A percentile compares a stretch with the other conserved stretches of the same genome.
phyloP scores from a whole-genome alignment of 2,329 filamentous ascomycete genomes.

The Paracoccidioides lutzii region DNA sequence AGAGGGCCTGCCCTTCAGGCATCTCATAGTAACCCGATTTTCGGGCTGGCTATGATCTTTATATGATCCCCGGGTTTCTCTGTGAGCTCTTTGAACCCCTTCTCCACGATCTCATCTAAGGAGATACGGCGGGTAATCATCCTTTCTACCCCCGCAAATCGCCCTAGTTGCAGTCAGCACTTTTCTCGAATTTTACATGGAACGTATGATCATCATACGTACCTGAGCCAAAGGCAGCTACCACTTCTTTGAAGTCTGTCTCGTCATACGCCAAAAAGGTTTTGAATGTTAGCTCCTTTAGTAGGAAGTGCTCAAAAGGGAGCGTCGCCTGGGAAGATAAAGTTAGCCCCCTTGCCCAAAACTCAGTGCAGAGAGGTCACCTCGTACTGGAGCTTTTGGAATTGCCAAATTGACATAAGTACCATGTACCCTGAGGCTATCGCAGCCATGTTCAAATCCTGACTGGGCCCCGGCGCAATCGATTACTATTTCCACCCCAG shows the following conservation, averaged over 20 bases:
- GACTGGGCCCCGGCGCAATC: slow-evolving; percentile 23
- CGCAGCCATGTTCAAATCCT: slow-evolving; percentile 20
- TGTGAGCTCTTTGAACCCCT: slow-evolving; percentile 22
- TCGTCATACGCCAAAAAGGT: slow-evolving; percentile 21
- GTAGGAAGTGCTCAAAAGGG: slow-evolving; percentile 16
- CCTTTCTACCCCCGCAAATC: slow-evolving; percentile 20
- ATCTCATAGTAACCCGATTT: neutral
- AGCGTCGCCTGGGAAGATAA: slow-evolving; percentile 10
- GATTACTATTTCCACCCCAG: slow-evolving; percentile 23
- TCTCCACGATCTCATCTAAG: slow-evolving; percentile 20
- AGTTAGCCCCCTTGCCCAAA: neutral
- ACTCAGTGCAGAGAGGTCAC: neutral
- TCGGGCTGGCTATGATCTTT: slow-evolving; percentile 25
- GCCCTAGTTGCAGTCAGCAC: slow-evolving; percentile 12
- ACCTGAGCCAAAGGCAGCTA: slow-evolving; percentile 22
- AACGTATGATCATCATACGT: neutral
- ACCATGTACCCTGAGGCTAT: slow-evolving; percentile 18
- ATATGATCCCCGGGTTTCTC: slow-evolving; percentile 23
- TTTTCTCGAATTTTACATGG: neutral
- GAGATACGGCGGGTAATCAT: slow-evolving; percentile 23
- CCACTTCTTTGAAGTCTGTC: slow-evolving; percentile 20
- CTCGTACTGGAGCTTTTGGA: slow-evolving; percentile 21
- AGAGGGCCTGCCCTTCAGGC: no score
- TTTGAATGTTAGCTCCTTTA: slow-evolving; percentile 21
- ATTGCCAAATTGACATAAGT: slow-evolving; percentile 22